Conservation (phyloP, 1,284 basidiomycete species). For the Cystobasidium slooffiae region DNA sequence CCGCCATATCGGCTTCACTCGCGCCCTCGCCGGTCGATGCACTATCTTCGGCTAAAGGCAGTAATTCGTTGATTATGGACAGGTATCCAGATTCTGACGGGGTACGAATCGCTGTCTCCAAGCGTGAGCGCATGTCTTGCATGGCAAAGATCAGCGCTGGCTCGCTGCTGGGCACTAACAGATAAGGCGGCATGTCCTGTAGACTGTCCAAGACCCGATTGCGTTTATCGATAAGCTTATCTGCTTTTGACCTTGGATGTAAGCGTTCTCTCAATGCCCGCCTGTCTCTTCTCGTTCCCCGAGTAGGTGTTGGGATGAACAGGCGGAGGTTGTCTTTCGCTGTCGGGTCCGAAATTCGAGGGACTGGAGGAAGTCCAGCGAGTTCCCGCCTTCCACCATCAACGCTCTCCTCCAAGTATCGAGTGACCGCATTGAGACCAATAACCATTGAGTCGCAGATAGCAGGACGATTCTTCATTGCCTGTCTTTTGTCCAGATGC, state of each 20-base stretch:
- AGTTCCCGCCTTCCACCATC: constrained; percentile 56
- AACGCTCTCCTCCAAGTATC: constrained; percentile 69
- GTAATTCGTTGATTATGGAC: too few relatives aligned
- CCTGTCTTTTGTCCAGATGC: constrained; percentile 20
- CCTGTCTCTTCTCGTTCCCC: constrained; percentile 18
- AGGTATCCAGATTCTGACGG: not conserved
- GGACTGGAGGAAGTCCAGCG: constrained; percentile 6
- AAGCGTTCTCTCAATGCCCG: constrained; percentile 9
- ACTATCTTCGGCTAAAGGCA: too few relatives aligned
- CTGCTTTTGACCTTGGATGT: not conserved
- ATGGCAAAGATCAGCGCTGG: not conserved
- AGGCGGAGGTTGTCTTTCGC: constrained; percentile 31
- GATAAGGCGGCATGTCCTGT: constrained; percentile 3
- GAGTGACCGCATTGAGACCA: constrained; percentile 82
- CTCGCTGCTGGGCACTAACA: not conserved
- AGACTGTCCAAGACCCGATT: not conserved
- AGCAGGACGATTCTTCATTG: constrained; percentile 54
- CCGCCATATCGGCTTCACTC: too few relatives aligned
- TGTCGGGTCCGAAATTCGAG: not conserved
- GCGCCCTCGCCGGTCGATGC: too few relatives aligned
- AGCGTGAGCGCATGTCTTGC: constrained; percentile 3
- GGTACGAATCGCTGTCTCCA: not conserved
- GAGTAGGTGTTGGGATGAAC: constrained; percentile 43
- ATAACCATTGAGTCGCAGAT: constrained; percentile 65
- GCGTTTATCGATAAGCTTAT: not conserved